These are phyloP conservation scores for Cytospora leucostoma DNA, from an alignment of 2,329 filamentous ascomycete species.

Conservation along the genomic window DNA sequence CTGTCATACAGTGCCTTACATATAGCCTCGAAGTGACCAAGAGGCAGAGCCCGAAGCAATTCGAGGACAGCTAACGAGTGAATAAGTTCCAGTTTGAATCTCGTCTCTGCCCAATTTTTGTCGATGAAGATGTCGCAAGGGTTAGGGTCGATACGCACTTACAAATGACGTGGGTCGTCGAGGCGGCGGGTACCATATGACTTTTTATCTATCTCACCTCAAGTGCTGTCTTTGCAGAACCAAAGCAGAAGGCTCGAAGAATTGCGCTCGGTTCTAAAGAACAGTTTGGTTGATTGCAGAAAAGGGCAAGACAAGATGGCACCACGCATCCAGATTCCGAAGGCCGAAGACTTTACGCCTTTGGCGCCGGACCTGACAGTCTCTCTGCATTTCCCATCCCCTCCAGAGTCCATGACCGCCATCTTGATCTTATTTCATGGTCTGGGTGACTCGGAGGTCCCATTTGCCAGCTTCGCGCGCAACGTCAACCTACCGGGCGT, in stretches of 20 bases:
- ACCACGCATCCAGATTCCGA: conserved; percentile 49
- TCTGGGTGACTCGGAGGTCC: conserved; percentile 71
- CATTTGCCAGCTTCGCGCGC: conserved; percentile 70
- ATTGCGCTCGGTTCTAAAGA: background rate
- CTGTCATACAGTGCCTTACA: too few relatives aligned
- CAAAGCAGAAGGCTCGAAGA: background rate
- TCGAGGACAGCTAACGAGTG: too few relatives aligned
- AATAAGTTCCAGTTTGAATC: too few relatives aligned
- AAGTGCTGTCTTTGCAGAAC: background rate
- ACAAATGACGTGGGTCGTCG: background rate
- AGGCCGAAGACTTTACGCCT: conserved; percentile 50
- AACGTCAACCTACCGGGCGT: conserved; percentile 76
- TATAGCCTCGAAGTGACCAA: too few relatives aligned
- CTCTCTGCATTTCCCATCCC: conserved; percentile 51
- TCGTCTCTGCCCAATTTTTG: too few relatives aligned
- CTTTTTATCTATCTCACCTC: background rate
- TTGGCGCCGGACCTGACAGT: conserved; percentile 46
- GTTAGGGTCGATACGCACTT: background rate
- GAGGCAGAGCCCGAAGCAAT: too few relatives aligned
- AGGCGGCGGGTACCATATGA: background rate
- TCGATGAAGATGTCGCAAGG: background rate
- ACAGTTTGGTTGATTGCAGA: background rate
- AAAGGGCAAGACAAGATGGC: conserved; percentile 38
- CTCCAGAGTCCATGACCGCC: conserved; percentile 66
- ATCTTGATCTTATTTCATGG: conserved; percentile 83